Percentiles rank a stretch among this genome's conserved stretches.
Evolutionary conservation across 495 filamentous ascomycete genomes (phyloP).

Genomic region (Opeltia flavorubescens): DNA sequence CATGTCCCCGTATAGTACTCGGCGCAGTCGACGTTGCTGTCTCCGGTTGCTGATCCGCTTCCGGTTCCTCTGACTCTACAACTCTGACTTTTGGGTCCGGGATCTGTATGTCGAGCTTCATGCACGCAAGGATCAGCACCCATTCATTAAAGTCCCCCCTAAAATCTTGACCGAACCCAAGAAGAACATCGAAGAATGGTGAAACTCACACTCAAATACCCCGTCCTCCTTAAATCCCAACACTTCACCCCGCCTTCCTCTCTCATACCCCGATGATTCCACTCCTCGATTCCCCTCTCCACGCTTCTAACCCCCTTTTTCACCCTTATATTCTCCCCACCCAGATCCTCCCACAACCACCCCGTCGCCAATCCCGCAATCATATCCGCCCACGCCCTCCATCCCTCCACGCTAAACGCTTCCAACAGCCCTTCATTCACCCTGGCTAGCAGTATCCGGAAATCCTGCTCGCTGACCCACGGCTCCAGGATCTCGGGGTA

Average conservation of each 20-base stretch:
- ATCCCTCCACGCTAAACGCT: conserved; percentile 59
- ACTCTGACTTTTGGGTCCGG: conserved; percentile 60
- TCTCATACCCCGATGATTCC: conserved; percentile 55
- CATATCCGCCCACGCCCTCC: conserved; percentile 46
- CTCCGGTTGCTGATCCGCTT: neutral
- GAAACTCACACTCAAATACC: conserved; percentile 62
- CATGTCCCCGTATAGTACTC: too few relatives aligned
- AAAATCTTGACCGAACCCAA: neutral
- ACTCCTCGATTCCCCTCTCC: conserved; percentile 66
- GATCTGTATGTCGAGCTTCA: conserved; percentile 61
- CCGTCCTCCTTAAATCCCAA: conserved; percentile 63
- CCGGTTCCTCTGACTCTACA: conserved; percentile 13
- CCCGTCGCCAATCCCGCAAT: conserved; percentile 65
- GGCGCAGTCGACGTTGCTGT: too few relatives aligned
- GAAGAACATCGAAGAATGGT: conserved; percentile 15
- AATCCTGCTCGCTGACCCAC: conserved; percentile 64
- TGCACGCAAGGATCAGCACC: conserved; percentile 18
- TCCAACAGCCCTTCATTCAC: conserved; percentile 58
- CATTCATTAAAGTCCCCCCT: neutral
- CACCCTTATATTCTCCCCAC: conserved; percentile 39
- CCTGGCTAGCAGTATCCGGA: conserved; percentile 60
- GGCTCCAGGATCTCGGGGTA: conserved; percentile 94
- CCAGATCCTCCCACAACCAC: conserved; percentile 89
- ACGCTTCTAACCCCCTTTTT: conserved; percentile 53
- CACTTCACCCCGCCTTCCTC: conserved; percentile 49